Evolutionary conservation across 805 yeast genomes (phyloP).

Genomic region (Wickerhamomyces queroliae): DNA sequence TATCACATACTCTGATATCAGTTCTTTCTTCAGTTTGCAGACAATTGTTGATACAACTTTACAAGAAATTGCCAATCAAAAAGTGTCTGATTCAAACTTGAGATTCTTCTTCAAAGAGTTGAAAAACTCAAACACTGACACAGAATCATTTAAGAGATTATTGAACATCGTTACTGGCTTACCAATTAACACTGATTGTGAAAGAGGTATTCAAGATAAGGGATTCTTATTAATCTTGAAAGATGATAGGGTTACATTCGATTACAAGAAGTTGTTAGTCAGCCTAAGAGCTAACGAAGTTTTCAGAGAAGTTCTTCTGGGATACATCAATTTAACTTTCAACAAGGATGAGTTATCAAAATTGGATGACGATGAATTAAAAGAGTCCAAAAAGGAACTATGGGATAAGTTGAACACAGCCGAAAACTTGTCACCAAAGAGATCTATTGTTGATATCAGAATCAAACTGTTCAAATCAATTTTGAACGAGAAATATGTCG

Average conservation of each 20-base stretch:
- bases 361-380: slow-evolving; percentile 17
- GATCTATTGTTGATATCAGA: slow-evolving; percentile 22
- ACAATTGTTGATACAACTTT: slow-evolving; percentile 10
- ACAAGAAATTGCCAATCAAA: slow-evolving; percentile 17
- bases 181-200: slow-evolving; percentile 15
- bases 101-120: slow-evolving; percentile 22
- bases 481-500: slow-evolving; percentile 22
- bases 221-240: slow-evolving; percentile 18
- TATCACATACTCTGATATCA: slow-evolving; percentile 15
- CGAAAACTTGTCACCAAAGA: slow-evolving; percentile 20
- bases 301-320: slow-evolving; percentile 20
- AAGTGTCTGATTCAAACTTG: slow-evolving; percentile 13
- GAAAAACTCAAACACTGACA: slow-evolving; percentile 7
- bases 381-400: slow-evolving; percentile 19
- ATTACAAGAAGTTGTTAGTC: slow-evolving; percentile 17
- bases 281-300: slow-evolving; percentile 25
- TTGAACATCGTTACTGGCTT: slow-evolving; percentile 14
- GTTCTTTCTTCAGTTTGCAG: slow-evolving; percentile 9
- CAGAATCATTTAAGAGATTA: slow-evolving; percentile 21
- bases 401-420: slow-evolving; percentile 18
- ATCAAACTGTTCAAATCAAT: slow-evolving; percentile 23
- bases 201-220: slow-evolving; percentile 18
- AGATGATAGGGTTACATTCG: slow-evolving; percentile 18
- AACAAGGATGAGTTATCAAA: slow-evolving; percentile 8
- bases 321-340: slow-evolving; percentile 20